A percentile compares a stretch with the other conserved stretches of the same genome.
These are phyloP conservation scores for Microstegium vimineum DNA, from an alignment of 176 grass and related monocot species.

Conservation along the genomic window DNA sequence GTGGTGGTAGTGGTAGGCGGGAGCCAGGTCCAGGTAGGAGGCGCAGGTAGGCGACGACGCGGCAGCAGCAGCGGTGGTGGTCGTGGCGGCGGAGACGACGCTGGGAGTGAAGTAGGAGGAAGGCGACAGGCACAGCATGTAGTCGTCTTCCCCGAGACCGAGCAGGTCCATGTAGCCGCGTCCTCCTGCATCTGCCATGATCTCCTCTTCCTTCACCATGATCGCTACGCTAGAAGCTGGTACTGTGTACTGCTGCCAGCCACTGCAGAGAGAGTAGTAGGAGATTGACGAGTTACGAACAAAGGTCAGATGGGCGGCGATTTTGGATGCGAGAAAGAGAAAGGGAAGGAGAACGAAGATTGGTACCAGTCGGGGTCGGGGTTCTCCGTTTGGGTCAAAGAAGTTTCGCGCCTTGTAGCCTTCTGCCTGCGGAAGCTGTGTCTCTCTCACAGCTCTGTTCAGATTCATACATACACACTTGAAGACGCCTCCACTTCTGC, in stretches of 20 bases:
- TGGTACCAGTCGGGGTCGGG: constrained; percentile 12
- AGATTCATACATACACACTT: constrained; percentile 17
- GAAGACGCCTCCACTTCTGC: constrained; percentile 28
- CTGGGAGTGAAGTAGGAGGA: constrained; percentile 35
- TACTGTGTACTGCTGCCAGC: no score
- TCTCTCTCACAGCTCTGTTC: constrained; percentile 7
- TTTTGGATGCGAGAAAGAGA: constrained; percentile 9
- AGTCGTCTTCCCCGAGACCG: constrained; percentile 35
- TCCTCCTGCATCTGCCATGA: constrained; percentile 26
- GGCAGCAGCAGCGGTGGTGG: background rate
- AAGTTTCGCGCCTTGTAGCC: constrained; percentile 33
- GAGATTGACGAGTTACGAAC: background rate
- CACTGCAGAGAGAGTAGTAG: background rate
- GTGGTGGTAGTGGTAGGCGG: constrained; percentile 14
- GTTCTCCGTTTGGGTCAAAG: constrained; percentile 34
- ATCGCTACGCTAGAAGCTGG: background rate
- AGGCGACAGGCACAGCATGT: constrained; percentile 38
- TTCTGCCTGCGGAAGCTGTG: constrained; percentile 1
- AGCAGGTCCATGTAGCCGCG: constrained; percentile 46
- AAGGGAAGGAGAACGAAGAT: background rate
- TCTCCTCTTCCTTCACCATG: constrained; percentile 50
- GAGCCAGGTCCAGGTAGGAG: constrained; percentile 21
- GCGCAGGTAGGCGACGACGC: constrained; percentile 21
- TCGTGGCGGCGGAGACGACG: background rate
- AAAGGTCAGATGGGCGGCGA: background rate